A percentile compares a stretch with the other conserved stretches of the same genome.
These are phyloP conservation scores for Xerocomellus dryophilus DNA, from an alignment of 768 basidiomycete genomes.

Conservation along the genomic window DNA sequence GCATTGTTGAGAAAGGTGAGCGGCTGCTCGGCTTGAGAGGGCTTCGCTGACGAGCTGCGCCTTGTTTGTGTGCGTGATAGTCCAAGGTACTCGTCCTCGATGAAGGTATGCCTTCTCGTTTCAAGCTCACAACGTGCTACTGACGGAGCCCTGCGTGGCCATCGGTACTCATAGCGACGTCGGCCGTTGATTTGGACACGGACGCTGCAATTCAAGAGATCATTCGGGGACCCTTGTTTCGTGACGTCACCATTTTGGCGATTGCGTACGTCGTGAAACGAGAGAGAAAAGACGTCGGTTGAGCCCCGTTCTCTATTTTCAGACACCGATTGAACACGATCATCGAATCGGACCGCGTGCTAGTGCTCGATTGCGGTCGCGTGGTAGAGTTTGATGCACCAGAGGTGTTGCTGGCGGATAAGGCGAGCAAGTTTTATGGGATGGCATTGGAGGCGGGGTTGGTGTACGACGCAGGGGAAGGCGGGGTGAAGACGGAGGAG, in stretches of 20 bases:
- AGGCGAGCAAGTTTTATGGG: conserved; percentile 54
- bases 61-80: conserved; percentile 26
- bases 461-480: not conserved
- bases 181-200: conserved; percentile 85
- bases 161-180: conserved; percentile 49
- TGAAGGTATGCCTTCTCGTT: conserved; percentile 55
- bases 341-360: conserved; percentile 69
- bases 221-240: conserved; percentile 74
- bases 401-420: conserved; percentile 50
- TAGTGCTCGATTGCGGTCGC: conserved; percentile 76
- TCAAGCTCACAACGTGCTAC: not conserved
- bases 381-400: conserved; percentile 80
- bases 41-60: not conserved
- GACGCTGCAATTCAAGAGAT: conserved; percentile 85
- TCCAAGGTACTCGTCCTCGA: conserved; percentile 86
- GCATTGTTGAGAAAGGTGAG: conserved; percentile 71
- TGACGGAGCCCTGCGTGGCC: not conserved
- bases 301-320: not conserved
- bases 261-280: conserved; percentile 61
- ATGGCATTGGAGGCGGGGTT: conserved; percentile 64
- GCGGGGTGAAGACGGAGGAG: not conserved
- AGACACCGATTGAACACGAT: conserved; percentile 83
- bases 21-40: not conserved
- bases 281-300: not conserved
- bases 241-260: conserved; percentile 75